These are phyloP conservation scores for Chamaecyparis obtusa DNA, from an alignment of 75 land plant species.

Conservation along the genomic window DNA sequence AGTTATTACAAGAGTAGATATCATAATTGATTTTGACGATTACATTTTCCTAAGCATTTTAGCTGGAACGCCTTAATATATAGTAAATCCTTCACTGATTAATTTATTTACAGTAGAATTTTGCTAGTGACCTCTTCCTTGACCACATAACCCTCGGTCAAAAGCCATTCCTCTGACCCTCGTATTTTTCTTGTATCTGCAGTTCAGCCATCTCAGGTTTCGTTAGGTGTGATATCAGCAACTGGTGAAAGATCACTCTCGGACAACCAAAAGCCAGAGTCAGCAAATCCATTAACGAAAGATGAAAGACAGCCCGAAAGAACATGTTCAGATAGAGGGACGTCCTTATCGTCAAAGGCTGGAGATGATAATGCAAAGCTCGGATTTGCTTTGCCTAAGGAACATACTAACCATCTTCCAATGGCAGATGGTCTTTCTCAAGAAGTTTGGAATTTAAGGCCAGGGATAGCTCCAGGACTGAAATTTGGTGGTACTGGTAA, in stretches of 20 bases:
- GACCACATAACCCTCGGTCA: background rate
- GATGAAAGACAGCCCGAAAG: slow-evolving; percentile 25
- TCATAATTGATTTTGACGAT: background rate
- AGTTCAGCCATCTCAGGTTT: slow-evolving; percentile 8
- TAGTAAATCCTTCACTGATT: background rate
- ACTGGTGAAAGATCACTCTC: slow-evolving; percentile 19
- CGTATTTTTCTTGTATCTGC: background rate
- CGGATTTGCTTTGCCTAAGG: slow-evolving; percentile 16
- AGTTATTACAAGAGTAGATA: background rate
- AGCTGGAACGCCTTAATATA: background rate
- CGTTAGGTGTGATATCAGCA: slow-evolving; percentile 1
- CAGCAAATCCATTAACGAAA: slow-evolving; percentile 6
- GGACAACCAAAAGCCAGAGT: slow-evolving; percentile 28
- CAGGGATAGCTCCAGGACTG: slow-evolving; percentile 67
- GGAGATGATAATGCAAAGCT: slow-evolving; percentile 29
- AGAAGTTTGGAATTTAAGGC: slow-evolving; percentile 54
- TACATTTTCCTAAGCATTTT: background rate
- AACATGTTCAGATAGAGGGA: slow-evolving; percentile 22
- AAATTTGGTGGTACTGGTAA: slow-evolving; percentile 90
- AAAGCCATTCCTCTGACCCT: background rate
- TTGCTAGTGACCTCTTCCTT: background rate
- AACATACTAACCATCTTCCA: slow-evolving; percentile 19
- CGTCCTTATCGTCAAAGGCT: slow-evolving; percentile 25
- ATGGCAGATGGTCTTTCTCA: slow-evolving; percentile 28
- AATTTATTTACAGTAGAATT: background rate